phyloP scores from a whole-genome alignment of 2,329 filamentous ascomycete genomes.

The Immersiporthe knoxdaviesiana region DNA sequence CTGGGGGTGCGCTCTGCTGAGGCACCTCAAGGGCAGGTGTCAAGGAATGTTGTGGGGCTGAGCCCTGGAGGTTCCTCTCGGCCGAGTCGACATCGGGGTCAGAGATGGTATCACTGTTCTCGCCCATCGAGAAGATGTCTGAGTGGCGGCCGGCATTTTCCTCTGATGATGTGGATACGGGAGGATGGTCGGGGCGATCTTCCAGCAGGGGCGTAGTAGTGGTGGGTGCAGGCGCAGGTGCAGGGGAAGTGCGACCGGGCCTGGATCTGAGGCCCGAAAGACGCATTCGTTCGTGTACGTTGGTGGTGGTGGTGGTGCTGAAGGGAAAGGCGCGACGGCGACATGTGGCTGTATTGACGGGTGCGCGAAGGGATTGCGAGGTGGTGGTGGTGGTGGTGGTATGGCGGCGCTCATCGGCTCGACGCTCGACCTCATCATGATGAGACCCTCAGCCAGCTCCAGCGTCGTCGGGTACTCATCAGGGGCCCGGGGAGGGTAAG shows the following conservation, averaged over 20 bases:
- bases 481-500: not conserved
- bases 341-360: constrained; percentile 9
- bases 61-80: not conserved
- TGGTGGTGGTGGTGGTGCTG: no score
- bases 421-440: constrained; percentile 27
- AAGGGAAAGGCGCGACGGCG: constrained; percentile 2
- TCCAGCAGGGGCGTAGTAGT: not conserved
- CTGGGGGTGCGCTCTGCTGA: constrained; percentile 1
- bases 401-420: constrained; percentile 23
- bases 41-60: not conserved
- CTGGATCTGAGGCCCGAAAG: not conserved
- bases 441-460: constrained; percentile 26
- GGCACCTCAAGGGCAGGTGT: not conserved
- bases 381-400: no score
- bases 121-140: constrained; percentile 24
- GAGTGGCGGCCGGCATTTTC: constrained; percentile 22
- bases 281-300: not conserved
- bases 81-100: constrained; percentile 22
- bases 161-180: constrained; percentile 27
- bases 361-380: constrained; percentile 18
- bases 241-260: not conserved
- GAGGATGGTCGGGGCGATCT: constrained; percentile 11
- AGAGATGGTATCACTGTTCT: constrained; percentile 27
- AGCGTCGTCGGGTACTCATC: constrained; percentile 17
- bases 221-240: not conserved